Evolutionary conservation across 140 eudicot species (phyloP).

Genomic region (Erigeron philadelphicus): DNA sequence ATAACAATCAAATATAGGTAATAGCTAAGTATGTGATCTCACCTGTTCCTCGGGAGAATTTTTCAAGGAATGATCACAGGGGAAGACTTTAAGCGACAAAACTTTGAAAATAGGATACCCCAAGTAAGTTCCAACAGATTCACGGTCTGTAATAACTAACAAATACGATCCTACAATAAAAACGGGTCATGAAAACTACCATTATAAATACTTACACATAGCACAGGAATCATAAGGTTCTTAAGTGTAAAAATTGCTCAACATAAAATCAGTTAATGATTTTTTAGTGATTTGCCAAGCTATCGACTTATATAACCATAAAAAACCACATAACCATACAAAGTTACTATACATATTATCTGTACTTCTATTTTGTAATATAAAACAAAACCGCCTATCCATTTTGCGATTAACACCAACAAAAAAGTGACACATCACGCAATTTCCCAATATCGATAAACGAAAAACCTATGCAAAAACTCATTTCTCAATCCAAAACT

Average conservation of each 20-base stretch:
- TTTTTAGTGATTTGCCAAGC: not conserved
- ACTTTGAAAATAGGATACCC: constrained; percentile 77
- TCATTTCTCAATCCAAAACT: no score
- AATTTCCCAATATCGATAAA: no score
- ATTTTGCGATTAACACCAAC: no score
- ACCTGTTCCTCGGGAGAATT: constrained; percentile 71
- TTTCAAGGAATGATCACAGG: constrained; percentile 70
- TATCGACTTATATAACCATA: not conserved
- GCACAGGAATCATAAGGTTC: not conserved
- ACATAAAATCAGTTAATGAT: not conserved
- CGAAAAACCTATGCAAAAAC: no score
- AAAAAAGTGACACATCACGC: no score
- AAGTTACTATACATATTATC: no score
- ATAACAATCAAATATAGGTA: not conserved
- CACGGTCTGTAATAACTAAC: constrained; percentile 62
- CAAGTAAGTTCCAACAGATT: constrained; percentile 68
- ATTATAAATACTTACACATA: not conserved
- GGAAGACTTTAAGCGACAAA: constrained; percentile 53
- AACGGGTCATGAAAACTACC: constrained; percentile 14
- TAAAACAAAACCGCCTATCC: no score
- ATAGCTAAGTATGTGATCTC: not conserved
- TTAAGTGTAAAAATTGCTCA: not conserved
- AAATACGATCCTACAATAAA: constrained; percentile 58
- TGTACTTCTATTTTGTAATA: no score
- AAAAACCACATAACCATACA: not conserved